Percentiles rank a stretch among this genome's conserved stretches.
These are phyloP conservation scores for Paxillus involutus DNA, from an alignment of 768 basidiomycete genomes.

Conservation along the genomic window DNA sequence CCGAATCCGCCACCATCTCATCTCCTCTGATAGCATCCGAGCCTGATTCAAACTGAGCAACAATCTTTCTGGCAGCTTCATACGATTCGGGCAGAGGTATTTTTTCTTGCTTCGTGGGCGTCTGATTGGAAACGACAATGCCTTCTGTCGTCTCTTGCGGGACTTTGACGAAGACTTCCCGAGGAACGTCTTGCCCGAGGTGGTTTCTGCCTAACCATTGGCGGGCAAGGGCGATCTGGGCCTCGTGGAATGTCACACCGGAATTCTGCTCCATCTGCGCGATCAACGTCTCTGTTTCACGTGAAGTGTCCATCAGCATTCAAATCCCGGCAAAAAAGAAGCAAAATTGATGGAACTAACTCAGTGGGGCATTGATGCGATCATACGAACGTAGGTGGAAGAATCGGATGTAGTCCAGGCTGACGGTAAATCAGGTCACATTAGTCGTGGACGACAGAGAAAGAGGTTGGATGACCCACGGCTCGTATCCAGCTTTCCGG, in stretches of 20 bases:
- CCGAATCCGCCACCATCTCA: constrained; percentile 68
- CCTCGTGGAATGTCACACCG: constrained; percentile 80
- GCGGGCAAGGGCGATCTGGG: constrained; percentile 81
- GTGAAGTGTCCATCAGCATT: background rate
- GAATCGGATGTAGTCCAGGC: constrained; percentile 85
- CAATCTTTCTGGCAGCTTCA: constrained; percentile 66
- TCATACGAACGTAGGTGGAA: constrained; percentile 93
- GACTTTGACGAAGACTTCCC: constrained; percentile 57
- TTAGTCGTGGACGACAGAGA: background rate
- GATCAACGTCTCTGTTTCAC: constrained; percentile 47
- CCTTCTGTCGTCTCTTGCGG: constrained; percentile 51
- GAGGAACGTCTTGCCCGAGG: constrained; percentile 35
- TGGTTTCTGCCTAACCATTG: constrained; percentile 65
- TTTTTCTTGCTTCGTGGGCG: constrained; percentile 52
- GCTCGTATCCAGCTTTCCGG: constrained; percentile 73
- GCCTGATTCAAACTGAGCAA: constrained; percentile 70
- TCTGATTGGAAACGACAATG: constrained; percentile 53
- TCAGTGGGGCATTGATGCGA: constrained; percentile 75
- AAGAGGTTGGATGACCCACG: constrained; percentile 44
- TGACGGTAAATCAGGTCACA: constrained; percentile 25
- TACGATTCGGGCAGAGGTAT: constrained; percentile 66
- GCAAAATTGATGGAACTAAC: constrained; percentile 35
- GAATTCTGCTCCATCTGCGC: constrained; percentile 68
- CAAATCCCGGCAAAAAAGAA: constrained; percentile 15
- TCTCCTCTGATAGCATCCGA: constrained; percentile 57